These are phyloP conservation scores for Stephanodiscus triporus DNA, from an alignment of 108 stramenopile species.

Conservation along the genomic window DNA sequence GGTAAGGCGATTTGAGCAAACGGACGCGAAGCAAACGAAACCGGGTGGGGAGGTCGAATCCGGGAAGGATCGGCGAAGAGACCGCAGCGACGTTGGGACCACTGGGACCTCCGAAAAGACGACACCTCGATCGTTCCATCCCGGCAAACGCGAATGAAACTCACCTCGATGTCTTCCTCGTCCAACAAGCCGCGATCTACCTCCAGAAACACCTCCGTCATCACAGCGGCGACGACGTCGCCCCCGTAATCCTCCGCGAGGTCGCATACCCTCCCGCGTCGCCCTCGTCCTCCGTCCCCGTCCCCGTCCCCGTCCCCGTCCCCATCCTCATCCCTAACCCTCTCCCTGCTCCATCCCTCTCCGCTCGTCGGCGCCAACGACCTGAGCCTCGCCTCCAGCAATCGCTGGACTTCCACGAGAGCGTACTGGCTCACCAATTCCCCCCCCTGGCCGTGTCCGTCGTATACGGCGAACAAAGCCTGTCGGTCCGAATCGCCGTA, in stretches of 20 bases:
- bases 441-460: constrained; percentile 93
- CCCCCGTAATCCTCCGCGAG: not conserved
- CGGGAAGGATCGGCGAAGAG: too few species aligned
- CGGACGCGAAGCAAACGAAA: not conserved
- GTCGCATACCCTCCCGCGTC: constrained; percentile 1
- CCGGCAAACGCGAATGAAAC: not conserved
- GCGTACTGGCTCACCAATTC: constrained; percentile 92
- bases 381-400: constrained; percentile 71
- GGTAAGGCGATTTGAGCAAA: not conserved
- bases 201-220: constrained; percentile 77
- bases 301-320: not conserved
- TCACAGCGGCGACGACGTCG: constrained; percentile 55
- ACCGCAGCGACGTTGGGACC: too few species aligned
- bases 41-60: too few species aligned
- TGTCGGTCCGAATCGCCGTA: constrained; percentile 69
- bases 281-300: not conserved
- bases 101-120: too few species aligned
- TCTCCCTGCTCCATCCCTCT: too few species aligned
- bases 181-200: constrained; percentile 79
- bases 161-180: constrained; percentile 65
- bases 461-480: constrained; percentile 91
- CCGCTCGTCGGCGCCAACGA: constrained; percentile 61
- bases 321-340: not conserved
- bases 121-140: too few species aligned
- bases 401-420: constrained; percentile 77